These are phyloP conservation scores for Lichtheimia hyalospora DNA, from an alignment of 371 early-diverging fungal species.

Conservation along the genomic window DNA sequence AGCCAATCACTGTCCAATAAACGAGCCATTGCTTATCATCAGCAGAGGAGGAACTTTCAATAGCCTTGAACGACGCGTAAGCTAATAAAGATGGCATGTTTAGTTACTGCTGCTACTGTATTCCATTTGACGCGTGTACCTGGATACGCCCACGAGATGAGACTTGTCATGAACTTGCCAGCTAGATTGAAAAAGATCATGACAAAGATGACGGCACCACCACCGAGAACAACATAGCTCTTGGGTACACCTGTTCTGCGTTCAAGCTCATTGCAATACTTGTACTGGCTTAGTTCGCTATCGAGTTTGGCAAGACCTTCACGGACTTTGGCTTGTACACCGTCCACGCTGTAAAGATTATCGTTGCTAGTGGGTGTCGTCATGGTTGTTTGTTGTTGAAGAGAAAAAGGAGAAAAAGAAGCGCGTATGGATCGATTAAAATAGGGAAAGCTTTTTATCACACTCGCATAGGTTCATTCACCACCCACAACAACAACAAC, in stretches of 20 bases:
- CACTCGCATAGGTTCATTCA: too few relatives aligned
- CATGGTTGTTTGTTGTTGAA: slow-evolving; percentile 1
- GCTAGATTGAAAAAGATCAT: slow-evolving; percentile 90
- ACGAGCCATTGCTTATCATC: slow-evolving; percentile 92
- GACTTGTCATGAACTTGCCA: slow-evolving; percentile 74
- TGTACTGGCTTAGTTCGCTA: slow-evolving; percentile 48
- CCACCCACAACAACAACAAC: background rate
- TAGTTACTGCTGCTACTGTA: background rate
- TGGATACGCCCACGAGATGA: slow-evolving; percentile 89
- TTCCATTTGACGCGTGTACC: slow-evolving; percentile 23
- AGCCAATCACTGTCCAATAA: slow-evolving; percentile 87
- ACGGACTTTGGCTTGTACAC: slow-evolving; percentile 4
- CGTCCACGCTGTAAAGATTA: slow-evolving; percentile 11
- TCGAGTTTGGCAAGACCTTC: slow-evolving; percentile 8
- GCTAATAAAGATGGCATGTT: slow-evolving; percentile 40
- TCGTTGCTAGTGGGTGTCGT: slow-evolving; percentile 1
- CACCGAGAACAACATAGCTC: slow-evolving; percentile 55
- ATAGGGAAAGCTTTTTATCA: too few relatives aligned
- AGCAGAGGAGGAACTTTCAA: slow-evolving; percentile 74
- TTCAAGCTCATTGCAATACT: slow-evolving; percentile 67
- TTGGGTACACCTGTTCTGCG: slow-evolving; percentile 27
- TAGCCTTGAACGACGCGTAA: slow-evolving; percentile 93
- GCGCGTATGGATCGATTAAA: slow-evolving; percentile 3
- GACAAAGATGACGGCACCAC: slow-evolving; percentile 54
- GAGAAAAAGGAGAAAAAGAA: slow-evolving; percentile 4